phyloP scores from a whole-genome alignment of 2,329 filamentous ascomycete species.

The Colletotrichum tropicale region DNA sequence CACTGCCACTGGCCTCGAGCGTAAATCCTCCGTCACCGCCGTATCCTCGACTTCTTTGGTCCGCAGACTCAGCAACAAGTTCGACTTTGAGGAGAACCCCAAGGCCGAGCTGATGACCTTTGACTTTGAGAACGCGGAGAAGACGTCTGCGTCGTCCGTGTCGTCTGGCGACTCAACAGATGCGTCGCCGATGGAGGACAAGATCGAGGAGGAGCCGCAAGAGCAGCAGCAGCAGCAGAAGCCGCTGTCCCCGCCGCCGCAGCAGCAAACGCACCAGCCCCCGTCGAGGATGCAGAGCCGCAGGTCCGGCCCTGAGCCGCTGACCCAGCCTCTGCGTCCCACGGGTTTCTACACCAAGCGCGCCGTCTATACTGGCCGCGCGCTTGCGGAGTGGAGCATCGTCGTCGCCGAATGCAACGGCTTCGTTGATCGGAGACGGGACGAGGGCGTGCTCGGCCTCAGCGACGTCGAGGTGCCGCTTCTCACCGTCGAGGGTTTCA shows the following conservation, averaged over 20 bases:
- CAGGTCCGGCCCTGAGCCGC: conserved; percentile 28
- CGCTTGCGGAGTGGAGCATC: conserved; percentile 79
- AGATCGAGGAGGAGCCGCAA: conserved; percentile 26
- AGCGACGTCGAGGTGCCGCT: conserved; percentile 66
- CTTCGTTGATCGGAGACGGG: conserved; percentile 77
- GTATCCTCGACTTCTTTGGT: conserved; percentile 12
- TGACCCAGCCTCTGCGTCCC: conserved; percentile 51
- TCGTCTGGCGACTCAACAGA: conserved; percentile 5
- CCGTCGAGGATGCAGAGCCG: conserved; percentile 22
- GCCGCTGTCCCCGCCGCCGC: conserved; percentile 21
- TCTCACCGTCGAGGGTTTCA: conserved; percentile 46
- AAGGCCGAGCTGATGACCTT: conserved; percentile 13
- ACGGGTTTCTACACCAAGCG: conserved; percentile 47
- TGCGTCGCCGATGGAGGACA: conserved; percentile 5
- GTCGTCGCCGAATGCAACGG: conserved; percentile 81
- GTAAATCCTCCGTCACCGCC: conserved; percentile 21
- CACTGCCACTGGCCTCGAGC: conserved; percentile 16
- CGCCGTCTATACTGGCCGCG: conserved; percentile 70
- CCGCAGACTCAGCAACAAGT: conserved; percentile 19
- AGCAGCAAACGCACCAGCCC: conserved; percentile 12
- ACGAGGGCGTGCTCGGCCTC: conserved; percentile 72
- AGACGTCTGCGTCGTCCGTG: conserved; percentile 10
- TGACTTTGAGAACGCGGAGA: conserved; percentile 4
- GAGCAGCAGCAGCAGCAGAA: conserved; percentile 27
- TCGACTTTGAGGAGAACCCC: conserved; percentile 15